Conservation (phyloP, 768 basidiomycete genomes). For the Suillus hirtellus region DNA sequence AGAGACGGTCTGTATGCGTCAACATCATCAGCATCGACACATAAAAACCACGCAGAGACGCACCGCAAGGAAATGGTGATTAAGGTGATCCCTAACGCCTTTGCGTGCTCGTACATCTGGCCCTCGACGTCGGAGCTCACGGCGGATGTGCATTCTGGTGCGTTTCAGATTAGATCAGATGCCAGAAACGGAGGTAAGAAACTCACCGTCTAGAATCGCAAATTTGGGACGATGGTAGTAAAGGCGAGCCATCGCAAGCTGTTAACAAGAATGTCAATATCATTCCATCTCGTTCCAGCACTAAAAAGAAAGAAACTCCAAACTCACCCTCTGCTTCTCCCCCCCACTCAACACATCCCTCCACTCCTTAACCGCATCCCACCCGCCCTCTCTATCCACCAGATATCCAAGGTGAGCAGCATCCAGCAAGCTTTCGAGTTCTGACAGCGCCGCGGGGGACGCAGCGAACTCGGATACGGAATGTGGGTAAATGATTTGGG, state of each 20-base stretch:
- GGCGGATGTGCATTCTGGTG: slow-evolving; percentile 87
- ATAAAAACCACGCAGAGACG: slow-evolving; percentile 15
- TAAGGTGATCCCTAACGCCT: slow-evolving; percentile 84
- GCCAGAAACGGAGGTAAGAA: slow-evolving; percentile 1
- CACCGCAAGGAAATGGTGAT: slow-evolving; percentile 90
- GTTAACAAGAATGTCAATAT: background rate
- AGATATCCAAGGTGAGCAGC: slow-evolving; percentile 84
- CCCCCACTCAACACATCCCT: slow-evolving; percentile 94
- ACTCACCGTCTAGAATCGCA: slow-evolving; percentile 64
- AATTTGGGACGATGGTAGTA: slow-evolving; percentile 86
- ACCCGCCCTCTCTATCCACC: slow-evolving; percentile 85
- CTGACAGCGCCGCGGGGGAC: slow-evolving; percentile 50
- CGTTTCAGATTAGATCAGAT: slow-evolving; percentile 49
- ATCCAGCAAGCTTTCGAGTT: slow-evolving; percentile 75
- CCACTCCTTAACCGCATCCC: slow-evolving; percentile 92
- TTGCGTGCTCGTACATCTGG: slow-evolving; percentile 91
- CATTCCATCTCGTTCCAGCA: background rate
- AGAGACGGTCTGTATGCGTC: slow-evolving; percentile 69
- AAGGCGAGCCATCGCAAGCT: slow-evolving; percentile 93
- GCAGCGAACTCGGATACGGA: background rate
- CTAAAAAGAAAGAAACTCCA: background rate
- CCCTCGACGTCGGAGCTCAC: slow-evolving; percentile 97
- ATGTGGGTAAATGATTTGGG: slow-evolving; percentile 80
- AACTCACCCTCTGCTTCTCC: slow-evolving; percentile 85
- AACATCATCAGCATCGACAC: background rate